Evolutionary conservation across 208 protist species (phyloP).

Genomic region (Leishmania major): DNA sequence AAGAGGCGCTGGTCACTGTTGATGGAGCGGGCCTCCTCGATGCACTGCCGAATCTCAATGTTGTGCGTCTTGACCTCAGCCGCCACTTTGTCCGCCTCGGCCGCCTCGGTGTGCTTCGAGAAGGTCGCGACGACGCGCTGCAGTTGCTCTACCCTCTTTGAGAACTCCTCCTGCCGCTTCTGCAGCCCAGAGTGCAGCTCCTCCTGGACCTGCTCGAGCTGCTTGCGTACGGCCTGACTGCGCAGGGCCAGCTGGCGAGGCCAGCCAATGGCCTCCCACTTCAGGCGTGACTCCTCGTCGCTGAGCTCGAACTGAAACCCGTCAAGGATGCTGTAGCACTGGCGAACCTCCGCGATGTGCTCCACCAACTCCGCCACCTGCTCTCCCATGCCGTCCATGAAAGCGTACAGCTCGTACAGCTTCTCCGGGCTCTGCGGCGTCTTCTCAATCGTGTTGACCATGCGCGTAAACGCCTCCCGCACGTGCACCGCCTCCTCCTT

Average conservation of each 20-base stretch:
- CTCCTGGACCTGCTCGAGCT: slow-evolving; percentile 92
- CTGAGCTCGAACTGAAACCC: slow-evolving; percentile 92
- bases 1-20: slow-evolving; percentile 96
- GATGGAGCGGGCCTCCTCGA: slow-evolving; percentile 91
- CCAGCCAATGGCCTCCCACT: slow-evolving; percentile 95
- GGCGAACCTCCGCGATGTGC: slow-evolving; percentile 90
- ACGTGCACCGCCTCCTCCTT: slow-evolving; percentile 75
- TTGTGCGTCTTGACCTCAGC: slow-evolving; percentile 94
- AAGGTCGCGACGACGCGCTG: slow-evolving; percentile 93
- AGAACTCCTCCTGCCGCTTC: slow-evolving; percentile 94
- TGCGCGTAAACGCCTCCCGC: slow-evolving; percentile 84
- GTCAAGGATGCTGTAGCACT: slow-evolving; percentile 94
- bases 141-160: slow-evolving; percentile 92
- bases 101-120: slow-evolving; percentile 91
- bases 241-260: slow-evolving; percentile 87
- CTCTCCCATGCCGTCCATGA: slow-evolving; percentile 85
- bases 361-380: slow-evolving; percentile 68
- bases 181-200: slow-evolving; percentile 91
- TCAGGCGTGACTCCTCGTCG: slow-evolving; percentile 93
- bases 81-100: slow-evolving; percentile 92
- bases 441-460: slow-evolving; percentile 84
- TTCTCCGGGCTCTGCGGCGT: slow-evolving; percentile 88
- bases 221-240: slow-evolving; percentile 74
- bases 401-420: slow-evolving; percentile 91
- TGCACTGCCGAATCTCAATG: slow-evolving; percentile 93